Evolutionary conservation across 352 stramenopile species (phyloP).

Genomic region (Globisporangium perplexum): DNA sequence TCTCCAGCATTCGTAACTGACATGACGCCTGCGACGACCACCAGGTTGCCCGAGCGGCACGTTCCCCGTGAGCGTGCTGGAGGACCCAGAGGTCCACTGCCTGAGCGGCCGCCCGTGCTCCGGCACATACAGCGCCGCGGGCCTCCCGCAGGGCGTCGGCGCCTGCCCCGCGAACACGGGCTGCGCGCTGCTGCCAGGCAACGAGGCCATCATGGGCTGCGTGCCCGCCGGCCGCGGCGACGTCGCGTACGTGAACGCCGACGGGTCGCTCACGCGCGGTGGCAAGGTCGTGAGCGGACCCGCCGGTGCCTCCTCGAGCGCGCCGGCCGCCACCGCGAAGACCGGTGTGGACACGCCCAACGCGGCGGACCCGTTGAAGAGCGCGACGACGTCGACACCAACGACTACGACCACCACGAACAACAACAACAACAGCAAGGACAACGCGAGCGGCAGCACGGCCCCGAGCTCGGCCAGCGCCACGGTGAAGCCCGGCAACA

Average conservation of each 20-base stretch:
- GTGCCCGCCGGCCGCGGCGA: slow-evolving; percentile 37
- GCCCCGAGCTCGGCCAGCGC: not conserved
- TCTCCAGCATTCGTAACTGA: too few relatives aligned
- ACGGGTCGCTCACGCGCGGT: slow-evolving; percentile 51
- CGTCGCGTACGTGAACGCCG: slow-evolving; percentile 65
- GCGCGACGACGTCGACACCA: slow-evolving; percentile 1
- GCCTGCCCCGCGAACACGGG: slow-evolving; percentile 42
- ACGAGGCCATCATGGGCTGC: slow-evolving; percentile 66
- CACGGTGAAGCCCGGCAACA: slow-evolving; percentile 7
- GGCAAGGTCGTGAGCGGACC: slow-evolving; percentile 23
- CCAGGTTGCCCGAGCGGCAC: slow-evolving; percentile 37
- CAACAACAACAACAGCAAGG: slow-evolving; percentile 8
- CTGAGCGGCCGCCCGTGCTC: slow-evolving; percentile 48
- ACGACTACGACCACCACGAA: slow-evolving; percentile 15
- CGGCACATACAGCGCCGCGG: slow-evolving; percentile 45
- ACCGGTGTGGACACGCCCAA: slow-evolving; percentile 1
- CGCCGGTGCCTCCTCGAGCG: not conserved
- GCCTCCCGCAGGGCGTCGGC: slow-evolving; percentile 41
- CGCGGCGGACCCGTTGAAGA: not conserved
- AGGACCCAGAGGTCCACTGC: slow-evolving; percentile 46
- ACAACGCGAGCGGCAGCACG: not conserved
- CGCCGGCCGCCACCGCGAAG: not conserved
- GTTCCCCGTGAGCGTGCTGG: slow-evolving; percentile 64
- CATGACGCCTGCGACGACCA: too few relatives aligned
- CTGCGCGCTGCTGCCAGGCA: slow-evolving; percentile 53